phyloP scores from a whole-genome alignment of 1,139 yeast species.

The Diutina neorugosa region DNA sequence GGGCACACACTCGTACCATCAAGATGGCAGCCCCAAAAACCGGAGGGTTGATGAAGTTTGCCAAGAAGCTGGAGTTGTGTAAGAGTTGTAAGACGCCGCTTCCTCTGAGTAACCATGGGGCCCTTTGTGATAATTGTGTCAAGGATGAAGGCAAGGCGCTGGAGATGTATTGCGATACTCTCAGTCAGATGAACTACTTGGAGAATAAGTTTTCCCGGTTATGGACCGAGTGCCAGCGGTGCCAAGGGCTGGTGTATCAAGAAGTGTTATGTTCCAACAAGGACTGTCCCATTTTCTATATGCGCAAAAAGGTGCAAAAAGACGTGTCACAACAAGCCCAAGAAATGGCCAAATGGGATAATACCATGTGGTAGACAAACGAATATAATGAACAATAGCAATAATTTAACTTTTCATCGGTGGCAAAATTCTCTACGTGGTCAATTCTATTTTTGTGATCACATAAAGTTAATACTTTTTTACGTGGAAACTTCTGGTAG shows the following conservation, averaged over 20 bases:
- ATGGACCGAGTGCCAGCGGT: slow-evolving; percentile 98
- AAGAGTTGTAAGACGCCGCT: slow-evolving; percentile 81
- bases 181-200: slow-evolving; percentile 67
- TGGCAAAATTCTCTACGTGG: too few relatives aligned
- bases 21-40: slow-evolving; percentile 51
- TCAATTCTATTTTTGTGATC: neutral
- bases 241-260: slow-evolving; percentile 92
- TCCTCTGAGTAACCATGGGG: slow-evolving; percentile 52
- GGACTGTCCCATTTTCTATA: slow-evolving; percentile 95
- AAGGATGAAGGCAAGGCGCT: slow-evolving; percentile 42
- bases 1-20: slow-evolving; percentile 75
- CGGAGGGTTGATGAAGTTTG: slow-evolving; percentile 85
- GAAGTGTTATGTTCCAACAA: slow-evolving; percentile 92
- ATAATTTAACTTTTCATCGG: too few relatives aligned
- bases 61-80: slow-evolving; percentile 81
- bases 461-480: too few relatives aligned
- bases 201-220: slow-evolving; percentile 77
- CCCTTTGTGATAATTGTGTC: slow-evolving; percentile 73
- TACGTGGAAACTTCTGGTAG: too few relatives aligned
- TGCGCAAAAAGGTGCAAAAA: slow-evolving; percentile 92
- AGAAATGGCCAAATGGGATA: slow-evolving; percentile 66
- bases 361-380: slow-evolving; percentile 37
- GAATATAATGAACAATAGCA: neutral
- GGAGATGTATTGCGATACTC: slow-evolving; percentile 63
- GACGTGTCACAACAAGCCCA: slow-evolving; percentile 59